phyloP scores from a whole-genome alignment of 257 asterid genomes.

The Nicotiana otophora region DNA sequence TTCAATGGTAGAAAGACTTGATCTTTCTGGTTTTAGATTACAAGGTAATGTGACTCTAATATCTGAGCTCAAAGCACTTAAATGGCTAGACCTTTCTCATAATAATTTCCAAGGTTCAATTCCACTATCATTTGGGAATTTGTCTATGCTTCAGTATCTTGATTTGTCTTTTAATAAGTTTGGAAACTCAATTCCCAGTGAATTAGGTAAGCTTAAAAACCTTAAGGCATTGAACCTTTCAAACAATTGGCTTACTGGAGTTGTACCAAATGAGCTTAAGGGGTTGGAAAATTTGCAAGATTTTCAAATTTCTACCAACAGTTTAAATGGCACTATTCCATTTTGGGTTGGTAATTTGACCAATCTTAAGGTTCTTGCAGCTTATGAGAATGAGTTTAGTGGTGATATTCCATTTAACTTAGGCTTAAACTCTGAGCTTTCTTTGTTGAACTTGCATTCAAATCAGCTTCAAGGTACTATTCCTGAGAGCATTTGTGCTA shows the following conservation, averaged over 20 bases:
- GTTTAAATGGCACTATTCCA: conserved; percentile 71
- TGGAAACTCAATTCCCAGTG: conserved; percentile 54
- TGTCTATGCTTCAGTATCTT: conserved; percentile 70
- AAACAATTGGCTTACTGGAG: conserved; percentile 44
- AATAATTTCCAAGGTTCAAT: conserved; percentile 69
- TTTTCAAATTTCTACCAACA: conserved; percentile 56
- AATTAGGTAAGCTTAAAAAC: conserved; percentile 46
- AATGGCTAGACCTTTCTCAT: conserved; percentile 73
- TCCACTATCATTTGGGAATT: conserved; percentile 53
- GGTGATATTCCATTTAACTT: conserved; percentile 62
- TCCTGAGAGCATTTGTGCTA: conserved; percentile 62
- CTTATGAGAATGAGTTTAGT: conserved; percentile 71
- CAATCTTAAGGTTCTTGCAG: conserved; percentile 54
- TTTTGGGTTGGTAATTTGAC: conserved; percentile 64
- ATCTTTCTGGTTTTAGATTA: conserved; percentile 56
- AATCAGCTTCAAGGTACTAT: conserved; percentile 67
- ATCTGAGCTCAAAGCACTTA: conserved; percentile 65
- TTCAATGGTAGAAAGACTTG: conserved; percentile 67
- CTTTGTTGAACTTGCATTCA: conserved; percentile 73
- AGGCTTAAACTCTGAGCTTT: conserved; percentile 51
- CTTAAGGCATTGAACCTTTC: conserved; percentile 66
- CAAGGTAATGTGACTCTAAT: conserved; percentile 80
- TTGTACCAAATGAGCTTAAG: conserved; percentile 57
- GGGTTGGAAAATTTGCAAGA: conserved; percentile 50
- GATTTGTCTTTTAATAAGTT: conserved; percentile 79